Conservation (phyloP, 441 rosid species). For the Daphne laureola region DNA sequence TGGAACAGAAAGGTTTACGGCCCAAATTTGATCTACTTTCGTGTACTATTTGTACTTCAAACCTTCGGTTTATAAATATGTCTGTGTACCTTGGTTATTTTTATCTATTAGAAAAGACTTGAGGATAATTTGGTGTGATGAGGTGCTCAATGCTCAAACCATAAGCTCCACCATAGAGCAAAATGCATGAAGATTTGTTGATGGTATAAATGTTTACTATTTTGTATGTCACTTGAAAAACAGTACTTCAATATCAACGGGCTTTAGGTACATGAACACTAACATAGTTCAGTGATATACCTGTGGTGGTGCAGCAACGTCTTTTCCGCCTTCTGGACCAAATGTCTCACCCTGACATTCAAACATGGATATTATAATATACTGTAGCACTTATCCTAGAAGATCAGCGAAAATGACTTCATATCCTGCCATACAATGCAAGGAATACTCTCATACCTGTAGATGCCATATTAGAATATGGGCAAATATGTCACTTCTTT, state of each 20-base stretch:
- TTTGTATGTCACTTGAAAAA: too few species aligned
- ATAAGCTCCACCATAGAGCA: too few species aligned
- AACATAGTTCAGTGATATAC: constrained; percentile 29
- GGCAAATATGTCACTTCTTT: constrained; percentile 88
- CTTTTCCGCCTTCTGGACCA: constrained; percentile 66
- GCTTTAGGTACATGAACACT: background rate
- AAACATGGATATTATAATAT: constrained; percentile 15
- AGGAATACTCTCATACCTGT: constrained; percentile 47
- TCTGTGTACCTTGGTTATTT: too few species aligned
- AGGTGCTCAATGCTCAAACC: too few species aligned
- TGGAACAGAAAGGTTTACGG: too few species aligned
- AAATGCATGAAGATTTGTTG: too few species aligned
- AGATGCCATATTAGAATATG: constrained; percentile 97
- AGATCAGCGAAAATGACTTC: constrained; percentile 2
- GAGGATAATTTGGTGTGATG: too few species aligned
- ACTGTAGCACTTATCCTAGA: constrained; percentile 8
- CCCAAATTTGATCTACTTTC: too few species aligned
- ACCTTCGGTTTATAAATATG: too few species aligned
- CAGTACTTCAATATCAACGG: background rate
- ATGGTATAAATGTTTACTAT: too few species aligned
- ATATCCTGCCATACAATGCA: background rate
- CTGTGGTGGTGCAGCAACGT: constrained; percentile 43
- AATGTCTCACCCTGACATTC: constrained; percentile 70
- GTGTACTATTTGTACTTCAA: too few species aligned
- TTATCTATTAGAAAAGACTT: too few species aligned